Evolutionary conservation across 2,329 filamentous ascomycete species (phyloP).

Genomic region (Malbranchea cinnamomea): DNA sequence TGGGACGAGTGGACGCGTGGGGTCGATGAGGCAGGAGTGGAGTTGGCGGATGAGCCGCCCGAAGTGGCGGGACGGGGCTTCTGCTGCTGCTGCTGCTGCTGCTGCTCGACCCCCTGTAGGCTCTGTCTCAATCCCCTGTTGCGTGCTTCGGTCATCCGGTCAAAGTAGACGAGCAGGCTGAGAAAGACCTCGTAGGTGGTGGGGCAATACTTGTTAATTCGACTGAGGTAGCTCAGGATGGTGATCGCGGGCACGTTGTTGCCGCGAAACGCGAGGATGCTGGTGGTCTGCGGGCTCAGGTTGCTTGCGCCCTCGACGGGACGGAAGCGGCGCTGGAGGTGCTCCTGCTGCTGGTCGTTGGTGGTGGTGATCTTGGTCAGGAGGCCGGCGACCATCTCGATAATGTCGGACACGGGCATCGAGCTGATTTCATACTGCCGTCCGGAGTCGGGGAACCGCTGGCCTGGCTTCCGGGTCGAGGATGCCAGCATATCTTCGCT

Average conservation of each 20-base stretch:
- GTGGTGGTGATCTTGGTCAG: slow-evolving; percentile 95
- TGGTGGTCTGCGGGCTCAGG: slow-evolving; percentile 49
- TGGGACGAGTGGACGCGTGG: slow-evolving; percentile 10
- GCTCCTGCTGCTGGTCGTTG: slow-evolving; percentile 88
- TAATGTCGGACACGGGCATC: slow-evolving; percentile 94
- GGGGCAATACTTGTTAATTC: slow-evolving; percentile 97
- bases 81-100: slow-evolving; percentile 11
- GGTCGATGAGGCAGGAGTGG: slow-evolving; percentile 11
- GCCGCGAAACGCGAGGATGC: slow-evolving; percentile 86
- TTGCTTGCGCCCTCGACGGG: slow-evolving; percentile 43
- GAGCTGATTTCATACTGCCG: slow-evolving; percentile 84
- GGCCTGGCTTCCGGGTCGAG: slow-evolving; percentile 31
- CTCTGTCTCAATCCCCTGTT: slow-evolving; percentile 64
- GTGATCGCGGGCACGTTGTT: slow-evolving; percentile 97
- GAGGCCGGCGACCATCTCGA: slow-evolving; percentile 95
- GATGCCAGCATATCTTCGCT: slow-evolving; percentile 55
- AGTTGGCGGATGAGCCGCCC: slow-evolving; percentile 11
- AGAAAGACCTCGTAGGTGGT: slow-evolving; percentile 97
- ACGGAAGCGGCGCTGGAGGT: slow-evolving; percentile 61
- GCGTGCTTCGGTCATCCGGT: slow-evolving; percentile 94
- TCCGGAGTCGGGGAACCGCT: slow-evolving; percentile 33
- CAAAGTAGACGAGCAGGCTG: slow-evolving; percentile 90
- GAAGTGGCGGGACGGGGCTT: slow-evolving; percentile 9
- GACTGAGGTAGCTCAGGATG: slow-evolving; percentile 84
- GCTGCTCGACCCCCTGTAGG: slow-evolving; percentile 27